Conservation (phyloP, 805 yeast genomes). For the Wilhelminamyces savonicus region DNA sequence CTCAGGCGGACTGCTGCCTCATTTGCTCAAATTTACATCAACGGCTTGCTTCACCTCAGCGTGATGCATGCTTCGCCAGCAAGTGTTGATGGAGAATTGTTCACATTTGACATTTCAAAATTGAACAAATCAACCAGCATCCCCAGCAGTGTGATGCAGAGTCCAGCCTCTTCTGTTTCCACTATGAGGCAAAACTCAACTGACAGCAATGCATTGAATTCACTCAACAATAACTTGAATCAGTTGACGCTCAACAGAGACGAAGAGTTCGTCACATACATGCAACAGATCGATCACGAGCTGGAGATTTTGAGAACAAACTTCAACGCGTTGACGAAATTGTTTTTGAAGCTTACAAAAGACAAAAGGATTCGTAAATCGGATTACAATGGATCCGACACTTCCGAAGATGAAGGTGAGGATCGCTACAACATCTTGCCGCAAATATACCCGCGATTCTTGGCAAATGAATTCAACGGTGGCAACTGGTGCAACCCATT, state of each 20-base stretch:
- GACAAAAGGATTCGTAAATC: conserved; percentile 23
- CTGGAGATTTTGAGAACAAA: conserved; percentile 28
- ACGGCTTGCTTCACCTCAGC: conserved; percentile 55
- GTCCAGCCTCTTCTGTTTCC: conserved; percentile 4
- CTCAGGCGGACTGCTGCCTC: conserved; percentile 48
- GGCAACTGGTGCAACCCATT: conserved; percentile 79
- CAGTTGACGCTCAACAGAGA: background rate
- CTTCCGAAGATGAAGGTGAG: conserved; percentile 28
- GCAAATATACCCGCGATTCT: conserved; percentile 63
- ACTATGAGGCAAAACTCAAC: conserved; percentile 3
- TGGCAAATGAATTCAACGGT: conserved; percentile 61
- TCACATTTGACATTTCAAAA: conserved; percentile 23
- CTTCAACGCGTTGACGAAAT: conserved; percentile 20
- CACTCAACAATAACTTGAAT: background rate
- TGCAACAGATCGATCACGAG: conserved; percentile 35
- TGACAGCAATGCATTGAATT: background rate
- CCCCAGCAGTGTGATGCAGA: conserved; percentile 1
- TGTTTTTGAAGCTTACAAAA: conserved; percentile 25
- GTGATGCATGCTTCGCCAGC: conserved; percentile 28
- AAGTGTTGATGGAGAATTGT: conserved; percentile 18
- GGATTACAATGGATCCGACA: conserved; percentile 35
- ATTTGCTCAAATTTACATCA: conserved; percentile 57
- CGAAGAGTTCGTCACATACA: conserved; percentile 16
- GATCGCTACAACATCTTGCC: conserved; percentile 43
- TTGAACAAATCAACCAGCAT: conserved; percentile 13